phyloP scores from a whole-genome alignment of 495 filamentous ascomycete species.

The Entonaema liquescens region DNA sequence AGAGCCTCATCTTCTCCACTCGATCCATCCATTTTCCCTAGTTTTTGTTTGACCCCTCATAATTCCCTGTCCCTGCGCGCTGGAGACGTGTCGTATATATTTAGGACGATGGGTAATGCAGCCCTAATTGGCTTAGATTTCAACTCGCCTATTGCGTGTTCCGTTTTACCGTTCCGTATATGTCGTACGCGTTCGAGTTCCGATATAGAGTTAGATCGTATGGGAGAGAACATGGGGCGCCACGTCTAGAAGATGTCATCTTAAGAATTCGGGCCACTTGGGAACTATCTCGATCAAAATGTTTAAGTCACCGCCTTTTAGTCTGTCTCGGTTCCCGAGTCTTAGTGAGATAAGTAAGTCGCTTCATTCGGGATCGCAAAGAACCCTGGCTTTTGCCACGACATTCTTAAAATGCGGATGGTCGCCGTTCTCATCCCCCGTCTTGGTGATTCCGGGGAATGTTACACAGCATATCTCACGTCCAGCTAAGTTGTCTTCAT shows the following conservation, averaged over 20 bases:
- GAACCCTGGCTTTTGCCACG: conserved; percentile 62
- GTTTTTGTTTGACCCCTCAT: not conserved
- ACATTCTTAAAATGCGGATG: conserved; percentile 63
- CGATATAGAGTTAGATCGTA: conserved; percentile 31
- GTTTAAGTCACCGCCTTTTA: conserved; percentile 39
- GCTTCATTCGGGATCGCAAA: conserved; percentile 59
- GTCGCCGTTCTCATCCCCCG: conserved; percentile 63
- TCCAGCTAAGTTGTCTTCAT: conserved; percentile 56
- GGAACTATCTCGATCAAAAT: conserved; percentile 22
- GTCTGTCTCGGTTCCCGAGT: not conserved
- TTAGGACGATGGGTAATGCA: conserved; percentile 4
- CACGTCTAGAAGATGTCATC: conserved; percentile 22
- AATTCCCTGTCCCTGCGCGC: conserved; percentile 8
- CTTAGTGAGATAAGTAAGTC: conserved; percentile 12
- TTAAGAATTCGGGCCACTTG: conserved; percentile 7
- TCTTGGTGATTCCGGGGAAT: conserved; percentile 64
- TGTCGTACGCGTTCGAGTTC: conserved; percentile 22
- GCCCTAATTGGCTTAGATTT: conserved; percentile 1
- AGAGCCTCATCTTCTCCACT: conserved; percentile 32
- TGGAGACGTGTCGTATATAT: conserved; percentile 17
- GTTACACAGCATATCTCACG: conserved; percentile 60
- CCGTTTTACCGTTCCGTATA: conserved; percentile 16
- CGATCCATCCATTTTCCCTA: conserved; percentile 7
- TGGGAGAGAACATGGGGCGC: conserved; percentile 24
- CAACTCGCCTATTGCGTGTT: conserved; percentile 21